Evolutionary conservation across 331 rosid genomes (phyloP).

Genomic region (Quercus tomentella): DNA sequence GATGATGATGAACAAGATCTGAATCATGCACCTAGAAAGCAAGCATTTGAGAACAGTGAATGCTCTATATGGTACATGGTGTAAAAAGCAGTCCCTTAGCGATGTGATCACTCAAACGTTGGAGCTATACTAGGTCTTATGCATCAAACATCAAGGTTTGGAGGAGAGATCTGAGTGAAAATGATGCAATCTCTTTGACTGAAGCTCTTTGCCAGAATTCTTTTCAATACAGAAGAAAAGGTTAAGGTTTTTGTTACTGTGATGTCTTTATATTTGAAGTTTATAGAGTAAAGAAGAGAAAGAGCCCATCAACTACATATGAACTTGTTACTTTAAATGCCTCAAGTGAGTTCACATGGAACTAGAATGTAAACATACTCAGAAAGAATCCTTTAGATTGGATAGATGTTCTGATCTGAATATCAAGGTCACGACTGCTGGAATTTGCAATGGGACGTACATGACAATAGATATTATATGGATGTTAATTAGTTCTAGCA

Average conservation of each 20-base stretch:
- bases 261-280: background rate
- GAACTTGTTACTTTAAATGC: no score
- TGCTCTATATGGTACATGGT: constrained; percentile 42
- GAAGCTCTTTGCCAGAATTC: constrained; percentile 40
- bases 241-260: background rate
- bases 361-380: no score
- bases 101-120: constrained; percentile 44
- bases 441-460: no score
- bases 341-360: no score
- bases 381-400: no score
- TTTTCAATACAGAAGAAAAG: background rate
- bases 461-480: no score
- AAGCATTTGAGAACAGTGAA: constrained; percentile 25
- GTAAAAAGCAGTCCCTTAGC: constrained; percentile 44
- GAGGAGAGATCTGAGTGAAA: constrained; percentile 56
- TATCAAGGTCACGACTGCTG: no score
- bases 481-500: no score
- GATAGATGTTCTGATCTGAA: no score
- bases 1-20: constrained; percentile 21
- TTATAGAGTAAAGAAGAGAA: no score
- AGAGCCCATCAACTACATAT: no score
- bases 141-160: constrained; percentile 50
- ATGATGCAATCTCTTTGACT: constrained; percentile 43
- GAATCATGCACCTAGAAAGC: background rate
- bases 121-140: constrained; percentile 24